Percentiles rank a stretch among this genome's conserved stretches.
phyloP scores from a whole-genome alignment of 441 rosid species.

The Brassica hybrid region DNA sequence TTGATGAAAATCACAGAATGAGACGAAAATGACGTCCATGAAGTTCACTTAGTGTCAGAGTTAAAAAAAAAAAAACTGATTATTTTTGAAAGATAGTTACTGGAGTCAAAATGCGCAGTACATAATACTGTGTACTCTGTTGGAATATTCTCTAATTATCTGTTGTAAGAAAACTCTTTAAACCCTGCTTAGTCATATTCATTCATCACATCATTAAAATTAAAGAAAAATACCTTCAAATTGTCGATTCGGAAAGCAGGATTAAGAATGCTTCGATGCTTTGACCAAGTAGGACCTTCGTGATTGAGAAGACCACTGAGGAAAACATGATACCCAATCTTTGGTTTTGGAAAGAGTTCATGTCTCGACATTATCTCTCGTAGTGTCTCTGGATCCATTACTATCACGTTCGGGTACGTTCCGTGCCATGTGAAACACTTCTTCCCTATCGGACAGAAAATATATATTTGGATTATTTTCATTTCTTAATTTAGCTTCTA shows the following conservation, averaged over 20 bases:
- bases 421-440: constrained; percentile 48
- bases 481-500: constrained; percentile 4
- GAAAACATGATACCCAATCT: constrained; percentile 41
- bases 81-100: not conserved
- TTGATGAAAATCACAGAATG: constrained; percentile 36
- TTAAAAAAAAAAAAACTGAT: not conserved
- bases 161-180: no score
- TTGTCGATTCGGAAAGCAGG: constrained; percentile 44
- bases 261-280: constrained; percentile 45
- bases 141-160: no score
- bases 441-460: constrained; percentile 33
- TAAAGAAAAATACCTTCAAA: constrained; percentile 35
- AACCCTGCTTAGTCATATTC: no score
- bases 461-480: not conserved
- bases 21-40: constrained; percentile 38
- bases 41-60: constrained; percentile 27
- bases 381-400: constrained; percentile 46
- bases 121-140: not conserved
- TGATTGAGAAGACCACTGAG: constrained; percentile 47
- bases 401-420: constrained; percentile 46
- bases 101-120: constrained; percentile 36
- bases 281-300: constrained; percentile 46
- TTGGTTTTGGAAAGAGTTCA: constrained; percentile 44
- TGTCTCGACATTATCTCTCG: constrained; percentile 43
- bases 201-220: not conserved